Evolutionary conservation across 2,329 filamentous ascomycete species (phyloP).

Genomic region (Stachybotrys chlorohalonatus): DNA sequence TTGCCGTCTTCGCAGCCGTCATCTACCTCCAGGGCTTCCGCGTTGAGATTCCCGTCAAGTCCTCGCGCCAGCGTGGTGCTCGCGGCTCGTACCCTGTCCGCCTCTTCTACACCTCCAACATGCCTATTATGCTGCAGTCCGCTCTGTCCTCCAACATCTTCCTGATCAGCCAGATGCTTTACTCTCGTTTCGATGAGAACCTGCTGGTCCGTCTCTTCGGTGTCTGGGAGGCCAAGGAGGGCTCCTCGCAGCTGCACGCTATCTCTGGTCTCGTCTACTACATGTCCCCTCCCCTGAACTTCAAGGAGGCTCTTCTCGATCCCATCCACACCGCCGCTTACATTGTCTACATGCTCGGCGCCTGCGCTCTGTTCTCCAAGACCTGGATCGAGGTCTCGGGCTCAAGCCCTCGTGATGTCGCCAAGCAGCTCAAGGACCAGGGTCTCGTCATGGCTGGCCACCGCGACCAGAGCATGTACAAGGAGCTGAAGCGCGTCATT

Average conservation of each 20-base stretch:
- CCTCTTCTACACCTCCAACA: conserved; percentile 99
- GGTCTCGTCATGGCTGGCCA: conserved; percentile 99
- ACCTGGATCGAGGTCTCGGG: conserved; percentile 99
- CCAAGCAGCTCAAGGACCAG: conserved; percentile 99
- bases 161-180: conserved; percentile 98
- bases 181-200: conserved; percentile 98
- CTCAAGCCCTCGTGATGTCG: conserved; percentile 93
- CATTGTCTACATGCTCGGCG: conserved; percentile 94
- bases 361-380: conserved; percentile 98
- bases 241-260: conserved; percentile 90
- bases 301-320: conserved; percentile 93
- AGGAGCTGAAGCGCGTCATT: conserved; percentile 98
- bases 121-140: conserved; percentile 99
- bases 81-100: conserved; percentile 97
- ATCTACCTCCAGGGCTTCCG: conserved; percentile 99
- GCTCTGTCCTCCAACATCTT: conserved; percentile 98
- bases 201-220: conserved; percentile 94
- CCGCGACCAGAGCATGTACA: conserved; percentile 99
- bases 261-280: conserved; percentile 95
- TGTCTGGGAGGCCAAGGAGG: conserved; percentile 96
- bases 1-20: conserved; percentile 89
- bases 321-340: conserved; percentile 95
- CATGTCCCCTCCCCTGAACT: conserved; percentile 97
- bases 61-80: conserved; percentile 95
- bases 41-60: conserved; percentile 99